phyloP scores from a whole-genome alignment of 2,329 filamentous ascomycete species.

The Penicillium hordei region DNA sequence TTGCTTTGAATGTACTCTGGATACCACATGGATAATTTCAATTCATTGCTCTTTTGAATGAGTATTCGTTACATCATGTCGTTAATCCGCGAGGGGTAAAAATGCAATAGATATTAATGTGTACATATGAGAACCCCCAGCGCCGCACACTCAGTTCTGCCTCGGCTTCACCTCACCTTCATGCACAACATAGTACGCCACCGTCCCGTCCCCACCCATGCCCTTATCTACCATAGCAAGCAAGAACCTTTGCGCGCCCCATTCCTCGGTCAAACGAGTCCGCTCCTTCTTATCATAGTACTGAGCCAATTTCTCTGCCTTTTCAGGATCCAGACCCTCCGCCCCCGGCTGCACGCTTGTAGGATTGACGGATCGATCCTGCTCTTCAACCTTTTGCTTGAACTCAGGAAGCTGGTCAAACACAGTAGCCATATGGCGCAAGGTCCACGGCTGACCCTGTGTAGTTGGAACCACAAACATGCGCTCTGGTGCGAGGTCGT shows the following conservation, averaged over 20 bases:
- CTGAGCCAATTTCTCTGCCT: constrained; percentile 31
- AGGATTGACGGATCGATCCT: constrained; percentile 4
- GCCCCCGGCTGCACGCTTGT: constrained; percentile 9
- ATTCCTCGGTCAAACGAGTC: constrained; percentile 34
- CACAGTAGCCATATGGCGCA: constrained; percentile 55
- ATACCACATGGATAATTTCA: constrained; percentile 3
- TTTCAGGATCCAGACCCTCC: constrained; percentile 20
- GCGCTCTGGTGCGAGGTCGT: constrained; percentile 51
- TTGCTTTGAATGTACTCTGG: not conserved
- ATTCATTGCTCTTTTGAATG: constrained; percentile 5
- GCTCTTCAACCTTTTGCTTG: not conserved
- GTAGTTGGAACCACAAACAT: constrained; percentile 62
- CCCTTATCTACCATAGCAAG: constrained; percentile 56
- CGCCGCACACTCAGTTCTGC: constrained; percentile 52
- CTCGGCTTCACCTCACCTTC: constrained; percentile 65
- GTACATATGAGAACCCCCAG: not conserved
- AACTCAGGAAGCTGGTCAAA: constrained; percentile 47
- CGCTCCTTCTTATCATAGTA: constrained; percentile 33
- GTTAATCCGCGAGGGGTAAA: not conserved
- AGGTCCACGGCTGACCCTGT: constrained; percentile 60
- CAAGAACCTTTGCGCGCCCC: constrained; percentile 55
- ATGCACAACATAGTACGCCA: constrained; percentile 65
- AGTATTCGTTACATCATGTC: constrained; percentile 21
- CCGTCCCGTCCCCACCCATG: constrained; percentile 57
- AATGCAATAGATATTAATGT: constrained; percentile 5